These are phyloP conservation scores for Saitoella complicata DNA, from an alignment of 805 yeast genomes.

Conservation along the genomic window DNA sequence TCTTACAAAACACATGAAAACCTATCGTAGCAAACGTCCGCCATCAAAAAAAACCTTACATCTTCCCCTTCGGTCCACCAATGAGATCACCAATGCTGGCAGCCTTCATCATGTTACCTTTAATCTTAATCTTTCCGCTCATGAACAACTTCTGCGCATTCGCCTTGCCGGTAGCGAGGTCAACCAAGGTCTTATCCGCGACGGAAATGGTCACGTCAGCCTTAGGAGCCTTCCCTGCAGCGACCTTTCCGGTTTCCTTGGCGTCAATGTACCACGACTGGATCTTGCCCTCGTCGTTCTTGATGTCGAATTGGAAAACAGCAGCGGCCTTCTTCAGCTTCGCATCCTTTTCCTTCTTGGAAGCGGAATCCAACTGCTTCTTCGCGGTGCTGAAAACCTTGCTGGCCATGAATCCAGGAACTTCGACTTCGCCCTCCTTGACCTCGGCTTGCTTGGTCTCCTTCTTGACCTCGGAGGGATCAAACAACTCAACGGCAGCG, in stretches of 20 bases:
- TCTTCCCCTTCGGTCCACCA: constrained; percentile 32
- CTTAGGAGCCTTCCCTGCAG: constrained; percentile 25
- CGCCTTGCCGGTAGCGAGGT: constrained; percentile 57
- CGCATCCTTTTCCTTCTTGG: neutral
- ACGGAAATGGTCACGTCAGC: constrained; percentile 52
- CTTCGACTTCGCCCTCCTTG: neutral
- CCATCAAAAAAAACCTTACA: constrained; percentile 16
- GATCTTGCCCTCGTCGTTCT: constrained; percentile 42
- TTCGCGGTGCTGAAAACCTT: neutral
- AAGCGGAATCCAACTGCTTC: neutral
- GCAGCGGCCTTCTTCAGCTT: neutral
- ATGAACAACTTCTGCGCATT: constrained; percentile 73
- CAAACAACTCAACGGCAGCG: constrained; percentile 58
- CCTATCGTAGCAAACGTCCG: too few relatives aligned
- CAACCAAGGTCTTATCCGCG: constrained; percentile 52
- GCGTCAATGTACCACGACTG: constrained; percentile 55
- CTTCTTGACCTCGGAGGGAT: constrained; percentile 3
- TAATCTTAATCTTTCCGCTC: constrained; percentile 71
- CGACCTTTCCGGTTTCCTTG: constrained; percentile 40
- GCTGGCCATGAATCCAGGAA: neutral
- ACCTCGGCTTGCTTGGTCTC: neutral
- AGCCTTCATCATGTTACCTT: constrained; percentile 86
- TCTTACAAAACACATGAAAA: too few relatives aligned
- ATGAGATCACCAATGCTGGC: constrained; percentile 55
- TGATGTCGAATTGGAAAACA: constrained; percentile 19